These are phyloP conservation scores for Vanrija sp. DNA, from an alignment of 1,284 basidiomycete species.

Conservation along the genomic window DNA sequence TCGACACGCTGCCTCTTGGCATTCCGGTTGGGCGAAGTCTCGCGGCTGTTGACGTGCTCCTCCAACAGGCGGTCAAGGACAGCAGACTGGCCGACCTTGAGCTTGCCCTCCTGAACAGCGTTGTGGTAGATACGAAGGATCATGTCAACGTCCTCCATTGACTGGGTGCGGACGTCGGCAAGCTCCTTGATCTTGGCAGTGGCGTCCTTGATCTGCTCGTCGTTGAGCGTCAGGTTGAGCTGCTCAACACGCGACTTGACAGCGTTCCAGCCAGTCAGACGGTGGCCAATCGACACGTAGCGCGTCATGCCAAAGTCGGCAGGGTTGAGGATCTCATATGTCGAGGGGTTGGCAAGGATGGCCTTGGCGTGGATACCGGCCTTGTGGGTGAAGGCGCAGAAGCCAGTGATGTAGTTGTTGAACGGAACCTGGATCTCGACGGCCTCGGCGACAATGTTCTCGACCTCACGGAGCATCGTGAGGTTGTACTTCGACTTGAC, in stretches of 20 bases:
- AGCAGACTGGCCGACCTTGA: slow-evolving; percentile 81
- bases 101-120: slow-evolving; percentile 78
- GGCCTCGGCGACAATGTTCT: slow-evolving; percentile 97
- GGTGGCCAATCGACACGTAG: slow-evolving; percentile 97
- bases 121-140: slow-evolving; percentile 93
- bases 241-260: slow-evolving; percentile 99
- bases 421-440: slow-evolving; percentile 98
- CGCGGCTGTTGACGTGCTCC: slow-evolving; percentile 41
- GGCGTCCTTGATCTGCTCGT: slow-evolving; percentile 80
- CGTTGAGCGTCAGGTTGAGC: slow-evolving; percentile 64
- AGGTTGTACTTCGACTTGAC: slow-evolving; percentile 99
- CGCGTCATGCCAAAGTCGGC: slow-evolving; percentile 97
- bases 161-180: slow-evolving; percentile 95
- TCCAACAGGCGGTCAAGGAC: slow-evolving; percentile 75
- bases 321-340: slow-evolving; percentile 79
- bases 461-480: slow-evolving; percentile 92
- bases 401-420: slow-evolving; percentile 67
- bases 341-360: slow-evolving; percentile 98
- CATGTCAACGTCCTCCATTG: slow-evolving; percentile 98
- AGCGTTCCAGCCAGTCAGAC: slow-evolving; percentile 95
- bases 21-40: slow-evolving; percentile 8
- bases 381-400: slow-evolving; percentile 99
- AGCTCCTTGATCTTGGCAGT: slow-evolving; percentile 99
- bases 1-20: slow-evolving; percentile 13
- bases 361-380: slow-evolving; percentile 99